Evolutionary conservation across 1,139 yeast genomes (phyloP).

Genomic region (Pichia sp.): DNA sequence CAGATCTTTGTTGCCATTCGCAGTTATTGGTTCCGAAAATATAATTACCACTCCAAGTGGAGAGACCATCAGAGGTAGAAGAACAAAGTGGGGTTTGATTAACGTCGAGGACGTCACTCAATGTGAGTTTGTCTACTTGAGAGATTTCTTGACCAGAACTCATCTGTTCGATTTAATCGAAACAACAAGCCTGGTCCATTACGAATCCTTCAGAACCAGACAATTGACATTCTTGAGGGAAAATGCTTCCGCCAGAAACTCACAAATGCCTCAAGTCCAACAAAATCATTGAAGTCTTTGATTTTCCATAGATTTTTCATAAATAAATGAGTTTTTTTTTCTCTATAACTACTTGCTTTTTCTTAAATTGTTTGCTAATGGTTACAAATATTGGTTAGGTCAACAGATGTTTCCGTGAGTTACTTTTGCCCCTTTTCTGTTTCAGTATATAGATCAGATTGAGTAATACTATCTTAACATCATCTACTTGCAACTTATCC

Average conservation of each 20-base stretch:
- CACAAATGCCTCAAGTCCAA: conserved; percentile 25
- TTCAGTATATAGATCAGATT: background rate
- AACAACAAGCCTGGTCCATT: conserved; percentile 82
- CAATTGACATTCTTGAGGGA: conserved; percentile 93
- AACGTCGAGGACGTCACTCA: conserved; percentile 92
- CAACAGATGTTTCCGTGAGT: background rate
- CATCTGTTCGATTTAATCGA: conserved; percentile 95
- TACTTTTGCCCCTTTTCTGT: background rate
- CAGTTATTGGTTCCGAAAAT: conserved; percentile 88
- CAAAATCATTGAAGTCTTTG: conserved; percentile 5
- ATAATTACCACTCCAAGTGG: conserved; percentile 65
- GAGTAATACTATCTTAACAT: background rate
- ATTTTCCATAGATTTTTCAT: background rate
- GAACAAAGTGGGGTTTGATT: conserved; percentile 88
- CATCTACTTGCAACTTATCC: background rate
- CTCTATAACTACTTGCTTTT: background rate
- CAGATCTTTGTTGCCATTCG: conserved; percentile 84
- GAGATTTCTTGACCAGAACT: conserved; percentile 92
- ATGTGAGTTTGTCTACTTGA: conserved; percentile 89
- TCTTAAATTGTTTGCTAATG: conserved; percentile 10
- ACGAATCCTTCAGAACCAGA: conserved; percentile 89
- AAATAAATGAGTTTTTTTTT: background rate
- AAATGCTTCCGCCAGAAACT: conserved; percentile 49
- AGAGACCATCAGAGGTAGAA: conserved; percentile 80
- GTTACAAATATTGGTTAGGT: background rate